A percentile compares a stretch with the other conserved stretches of the same genome.
These are phyloP conservation scores for Aspergillus alliaceus DNA, from an alignment of 2,329 filamentous ascomycete genomes.

Conservation along the genomic window DNA sequence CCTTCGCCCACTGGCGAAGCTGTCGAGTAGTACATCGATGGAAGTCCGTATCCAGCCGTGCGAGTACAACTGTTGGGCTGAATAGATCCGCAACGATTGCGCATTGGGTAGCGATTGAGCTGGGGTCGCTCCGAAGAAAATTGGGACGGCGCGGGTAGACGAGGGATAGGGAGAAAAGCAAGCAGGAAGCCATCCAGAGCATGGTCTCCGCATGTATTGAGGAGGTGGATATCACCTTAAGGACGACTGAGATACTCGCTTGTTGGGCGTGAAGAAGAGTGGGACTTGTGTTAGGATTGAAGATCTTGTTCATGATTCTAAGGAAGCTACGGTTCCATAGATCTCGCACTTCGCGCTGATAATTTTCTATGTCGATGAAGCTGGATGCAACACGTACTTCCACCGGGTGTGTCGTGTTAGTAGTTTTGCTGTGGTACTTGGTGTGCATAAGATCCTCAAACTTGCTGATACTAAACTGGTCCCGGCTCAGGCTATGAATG, in stretches of 20 bases:
- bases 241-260: neutral
- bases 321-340: slow-evolving; percentile 6
- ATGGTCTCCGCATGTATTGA: neutral
- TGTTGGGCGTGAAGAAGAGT: neutral
- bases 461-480: neutral
- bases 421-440: neutral
- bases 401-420: neutral
- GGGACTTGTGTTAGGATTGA: neutral
- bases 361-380: neutral
- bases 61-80: neutral
- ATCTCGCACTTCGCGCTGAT: neutral
- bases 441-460: neutral
- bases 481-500: neutral
- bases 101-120: slow-evolving; percentile 22
- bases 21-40: slow-evolving; percentile 15
- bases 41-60: slow-evolving; percentile 3
- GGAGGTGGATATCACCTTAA: neutral
- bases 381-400: neutral
- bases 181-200: neutral
- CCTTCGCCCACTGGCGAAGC: slow-evolving; percentile 18
- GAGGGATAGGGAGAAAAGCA: slow-evolving; percentile 7
- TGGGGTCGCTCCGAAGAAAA: slow-evolving; percentile 19
- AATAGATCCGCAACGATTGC: slow-evolving; percentile 12
- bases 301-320: neutral
- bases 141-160: slow-evolving; percentile 16